Conservation (phyloP, 1,284 basidiomycete species). For the Cryptococcus floricola region DNA sequence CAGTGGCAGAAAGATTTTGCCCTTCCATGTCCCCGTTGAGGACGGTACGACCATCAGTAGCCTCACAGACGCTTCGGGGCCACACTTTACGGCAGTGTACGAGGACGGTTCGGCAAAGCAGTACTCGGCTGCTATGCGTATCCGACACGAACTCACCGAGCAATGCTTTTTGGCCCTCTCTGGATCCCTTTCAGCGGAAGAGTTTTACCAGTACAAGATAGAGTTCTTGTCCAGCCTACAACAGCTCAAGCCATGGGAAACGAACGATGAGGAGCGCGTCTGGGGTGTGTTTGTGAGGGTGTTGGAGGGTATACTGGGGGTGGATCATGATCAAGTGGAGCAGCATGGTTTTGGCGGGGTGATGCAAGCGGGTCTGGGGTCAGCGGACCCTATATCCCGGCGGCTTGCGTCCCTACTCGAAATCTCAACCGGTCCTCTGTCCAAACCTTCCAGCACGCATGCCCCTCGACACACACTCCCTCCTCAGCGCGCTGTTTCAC, state of each 20-base stretch:
- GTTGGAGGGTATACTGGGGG: conserved; percentile 9
- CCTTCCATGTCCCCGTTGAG: conserved; percentile 18
- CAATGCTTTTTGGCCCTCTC: conserved; percentile 63
- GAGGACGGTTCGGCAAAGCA: conserved; percentile 54
- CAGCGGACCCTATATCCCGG: conserved; percentile 51
- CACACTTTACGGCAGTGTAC: conserved; percentile 54
- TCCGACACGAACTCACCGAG: conserved; percentile 56
- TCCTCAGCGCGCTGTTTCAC: too few relatives aligned
- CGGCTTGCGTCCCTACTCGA: conserved; percentile 47
- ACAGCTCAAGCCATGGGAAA: conserved; percentile 16
- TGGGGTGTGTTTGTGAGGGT: conserved; percentile 15
- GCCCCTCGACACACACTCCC: too few relatives aligned
- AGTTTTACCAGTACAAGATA: conserved; percentile 57
- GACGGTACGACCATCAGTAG: conserved; percentile 5
- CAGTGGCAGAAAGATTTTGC: conserved; percentile 57
- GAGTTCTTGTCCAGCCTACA: conserved; percentile 54
- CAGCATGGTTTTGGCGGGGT: not conserved
- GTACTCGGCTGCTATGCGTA: conserved; percentile 55
- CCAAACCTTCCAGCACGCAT: not conserved
- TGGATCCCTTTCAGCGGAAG: conserved; percentile 52
- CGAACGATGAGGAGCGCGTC: not conserved
- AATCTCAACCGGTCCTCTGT: not conserved
- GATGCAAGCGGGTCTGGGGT: not conserved
- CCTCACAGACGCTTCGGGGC: conserved; percentile 51
- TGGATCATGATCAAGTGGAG: not conserved